Percentiles rank a stretch among this genome's conserved stretches.
phyloP scores from a whole-genome alignment of 352 stramenopile species.

The Pythium dissotocum region DNA sequence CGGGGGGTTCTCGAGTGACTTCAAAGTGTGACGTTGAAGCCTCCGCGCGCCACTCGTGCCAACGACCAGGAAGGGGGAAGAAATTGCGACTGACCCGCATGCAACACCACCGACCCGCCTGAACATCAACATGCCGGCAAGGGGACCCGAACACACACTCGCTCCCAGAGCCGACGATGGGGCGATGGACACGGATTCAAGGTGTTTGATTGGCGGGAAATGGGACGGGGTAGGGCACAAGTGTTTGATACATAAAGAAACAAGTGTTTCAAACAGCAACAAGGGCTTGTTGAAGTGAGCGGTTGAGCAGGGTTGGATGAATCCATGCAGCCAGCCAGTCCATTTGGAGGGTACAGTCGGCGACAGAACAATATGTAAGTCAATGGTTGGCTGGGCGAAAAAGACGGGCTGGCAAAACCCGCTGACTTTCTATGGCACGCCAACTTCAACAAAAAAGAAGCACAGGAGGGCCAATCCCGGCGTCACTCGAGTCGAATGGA shows the following conservation, averaged over 20 bases:
- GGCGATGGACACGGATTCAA: slow-evolving; percentile 8
- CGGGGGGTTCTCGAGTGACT: slow-evolving; percentile 16
- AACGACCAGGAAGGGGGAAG: slow-evolving; percentile 18
- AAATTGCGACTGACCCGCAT: slow-evolving; percentile 34
- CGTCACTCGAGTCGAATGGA: too few species aligned
- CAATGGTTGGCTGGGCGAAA: slow-evolving; percentile 30
- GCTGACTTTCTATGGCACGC: slow-evolving; percentile 34
- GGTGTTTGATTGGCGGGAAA: slow-evolving; percentile 21
- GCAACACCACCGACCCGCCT: slow-evolving; percentile 14
- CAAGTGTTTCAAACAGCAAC: slow-evolving; percentile 32
- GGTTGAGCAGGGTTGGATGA: background rate
- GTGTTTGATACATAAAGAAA: slow-evolving; percentile 27
- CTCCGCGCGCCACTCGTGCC: slow-evolving; percentile 30
- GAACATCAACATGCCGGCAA: slow-evolving; percentile 34
- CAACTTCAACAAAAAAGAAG: slow-evolving; percentile 78
- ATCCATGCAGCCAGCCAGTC: slow-evolving; percentile 18
- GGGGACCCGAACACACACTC: slow-evolving; percentile 19
- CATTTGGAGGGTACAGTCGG: slow-evolving; percentile 15
- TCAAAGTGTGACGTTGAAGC: slow-evolving; percentile 38
- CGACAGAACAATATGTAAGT: slow-evolving; percentile 21
- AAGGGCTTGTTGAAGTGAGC: slow-evolving; percentile 53
- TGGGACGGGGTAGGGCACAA: slow-evolving; percentile 7
- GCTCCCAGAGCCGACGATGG: slow-evolving; percentile 10
- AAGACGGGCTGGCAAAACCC: slow-evolving; percentile 8
- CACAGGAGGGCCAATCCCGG: slow-evolving; percentile 8